Evolutionary conservation across 169 alveolate genomes (phyloP), one percentile per base, ranked within the genome.

Genomic region (Cryptosporidium baileyi): DNA sequence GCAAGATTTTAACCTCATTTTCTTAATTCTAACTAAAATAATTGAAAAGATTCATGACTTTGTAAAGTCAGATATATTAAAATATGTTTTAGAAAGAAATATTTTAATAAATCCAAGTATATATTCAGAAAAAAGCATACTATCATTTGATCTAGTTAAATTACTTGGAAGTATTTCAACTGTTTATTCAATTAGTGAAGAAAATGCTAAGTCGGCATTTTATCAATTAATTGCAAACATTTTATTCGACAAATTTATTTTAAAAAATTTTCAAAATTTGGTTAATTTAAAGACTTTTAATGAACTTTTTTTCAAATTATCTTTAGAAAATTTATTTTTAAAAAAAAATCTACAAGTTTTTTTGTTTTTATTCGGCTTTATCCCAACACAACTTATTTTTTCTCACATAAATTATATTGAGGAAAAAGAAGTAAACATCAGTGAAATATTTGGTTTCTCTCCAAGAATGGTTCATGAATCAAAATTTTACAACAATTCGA

Each of bases 321-420:
- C 45, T 3, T 1, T 38, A 45, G 36, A 51, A 32, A 32, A 49
- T 11, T 32, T 65, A 17, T 30, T 24, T 13, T 11, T 13, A 5
- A 2, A 19, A 13, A 43, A 51, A 8, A n/a, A 45, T 36, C 17
- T 65, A 17, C 43, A 22, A 8, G 47, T 28, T 8, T 47, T 45
- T 36, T 45, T 65, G 8, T 65, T 44, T 65, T 34, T 65, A 9
- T 65, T 65, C 34, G 81, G 81, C 0, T 28, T 24, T 11, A 65
- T 65, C 22, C 81, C 81, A n/a, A 65, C 19, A 7, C 59, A 65
- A 44, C 19, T 47, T 26, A 65, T 62, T 41, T 19, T 11, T 3
- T 15, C 60, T 2, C 17, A 9, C 17, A 6, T 47, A 44, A 17
- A 24, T 17, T 28, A 19, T 13, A 57, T 22, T 19, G 17, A 5